Base-by-base conservation (phyloP, 1,284 basidiomycete genomes). In the Megacollybia platyphylla region DNA sequence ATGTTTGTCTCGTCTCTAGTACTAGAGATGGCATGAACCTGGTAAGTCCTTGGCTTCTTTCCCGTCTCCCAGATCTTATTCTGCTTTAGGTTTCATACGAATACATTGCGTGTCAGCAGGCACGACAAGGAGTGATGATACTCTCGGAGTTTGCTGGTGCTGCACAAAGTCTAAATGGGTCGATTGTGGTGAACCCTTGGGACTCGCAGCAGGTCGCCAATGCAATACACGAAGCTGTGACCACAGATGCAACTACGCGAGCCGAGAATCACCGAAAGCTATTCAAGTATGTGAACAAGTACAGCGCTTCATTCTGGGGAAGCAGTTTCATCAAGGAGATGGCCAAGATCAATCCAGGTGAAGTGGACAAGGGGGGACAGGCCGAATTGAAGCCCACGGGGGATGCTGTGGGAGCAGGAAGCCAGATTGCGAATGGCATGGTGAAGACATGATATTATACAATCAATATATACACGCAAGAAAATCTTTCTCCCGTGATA, bases 1-100 rank as follows among this genome's bases (percentile, higher is more conserved):
- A 98, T 56, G 96, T 93, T 13, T 97, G 94, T 58, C 68, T 99
- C 37, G 90, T 99, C 44, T 91, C 90, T 10, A 87, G 82, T 56
- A 98, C 96, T 6, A 70, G 94, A 37, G 94, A 98, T 56, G 94
- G 94, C 36, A 99, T 99, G 96, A 99, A 99, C 63, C 68, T 99
- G 57, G 93, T 93, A 54, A 54, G 83, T 6, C 31, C 4, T 34
- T 63, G 15, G 17, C 36, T 26, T 39, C 31, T 52, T 41, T 39
- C 17, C 17, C 8, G 32, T 46, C 35, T 29, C 31, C 27, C 38
- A 40, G n/a, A 36, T 30, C 46, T 47, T 44, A 40, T 31, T 40
- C 10, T 9, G 37, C 32, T 17, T 36, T 48, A 93, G 91, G 91
- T 97, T n/a, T 96, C 93, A 7, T 98, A 98, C 65, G 96, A 98